Evolutionary conservation across 1,139 yeast species (phyloP).

Genomic region (Debaryomycetaceae sp.): DNA sequence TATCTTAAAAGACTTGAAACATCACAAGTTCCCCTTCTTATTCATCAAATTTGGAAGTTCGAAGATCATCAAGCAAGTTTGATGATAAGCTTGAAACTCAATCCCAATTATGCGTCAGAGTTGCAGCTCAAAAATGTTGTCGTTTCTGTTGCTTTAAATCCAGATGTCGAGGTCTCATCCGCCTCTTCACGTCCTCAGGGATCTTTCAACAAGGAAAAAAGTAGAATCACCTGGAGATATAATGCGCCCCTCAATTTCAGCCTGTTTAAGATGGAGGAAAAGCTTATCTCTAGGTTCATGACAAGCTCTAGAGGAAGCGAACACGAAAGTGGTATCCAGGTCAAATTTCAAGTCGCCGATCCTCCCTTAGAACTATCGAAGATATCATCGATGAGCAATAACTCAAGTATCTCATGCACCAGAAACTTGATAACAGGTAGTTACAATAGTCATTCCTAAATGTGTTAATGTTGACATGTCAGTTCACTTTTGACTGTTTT

Average conservation of each 20-base stretch:
- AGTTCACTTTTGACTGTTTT: neutral
- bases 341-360: conserved; percentile 48
- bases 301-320: conserved; percentile 62
- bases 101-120: conserved; percentile 44
- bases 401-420: conserved; percentile 24
- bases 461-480: neutral
- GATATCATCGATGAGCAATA: conserved; percentile 17
- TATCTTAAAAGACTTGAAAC: conserved; percentile 47
- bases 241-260: conserved; percentile 44
- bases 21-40: conserved; percentile 58
- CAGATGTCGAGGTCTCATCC: conserved; percentile 47
- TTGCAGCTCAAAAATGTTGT: conserved; percentile 57
- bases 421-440: conserved; percentile 36
- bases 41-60: conserved; percentile 85
- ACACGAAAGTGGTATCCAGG: conserved; percentile 66
- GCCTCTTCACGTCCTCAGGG: conserved; percentile 93
- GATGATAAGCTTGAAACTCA: conserved; percentile 65
- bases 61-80: conserved; percentile 83
- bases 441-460: conserved; percentile 27
- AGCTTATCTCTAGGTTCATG: conserved; percentile 68
- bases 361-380: conserved; percentile 23
- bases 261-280: conserved; percentile 41
- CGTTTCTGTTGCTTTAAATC: conserved; percentile 59
- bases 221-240: conserved; percentile 83
- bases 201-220: conserved; percentile 77